phyloP scores from a whole-genome alignment of 257 asterid genomes.

The Catharanthus roseus region DNA sequence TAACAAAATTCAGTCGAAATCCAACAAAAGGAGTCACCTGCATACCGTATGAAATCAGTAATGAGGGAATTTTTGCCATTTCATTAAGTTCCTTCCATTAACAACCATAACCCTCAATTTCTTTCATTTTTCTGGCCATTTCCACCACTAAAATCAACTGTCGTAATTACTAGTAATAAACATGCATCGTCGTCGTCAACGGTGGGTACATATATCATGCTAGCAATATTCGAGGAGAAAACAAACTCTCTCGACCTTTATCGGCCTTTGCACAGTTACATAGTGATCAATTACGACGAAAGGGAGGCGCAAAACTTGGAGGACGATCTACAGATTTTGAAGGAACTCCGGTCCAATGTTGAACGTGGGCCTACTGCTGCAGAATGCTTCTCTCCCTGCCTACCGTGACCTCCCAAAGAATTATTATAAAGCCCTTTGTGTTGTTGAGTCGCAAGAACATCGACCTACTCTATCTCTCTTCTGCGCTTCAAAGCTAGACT shows the following conservation, averaged over 20 bases:
- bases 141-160: neutral
- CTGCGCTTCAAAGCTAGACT: slow-evolving; percentile 26
- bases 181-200: slow-evolving; percentile 50
- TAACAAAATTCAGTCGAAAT: no score
- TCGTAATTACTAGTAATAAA: slow-evolving; percentile 18
- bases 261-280: slow-evolving; percentile 80
- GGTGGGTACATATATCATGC: slow-evolving; percentile 80
- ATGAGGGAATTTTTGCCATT: no score
- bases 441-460: slow-evolving; percentile 88
- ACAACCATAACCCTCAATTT: no score
- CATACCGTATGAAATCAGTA: no score
- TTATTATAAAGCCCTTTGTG: slow-evolving; percentile 89
- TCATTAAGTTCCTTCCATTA: no score
- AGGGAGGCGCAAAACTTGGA: slow-evolving; percentile 86
- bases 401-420: slow-evolving; percentile 82
- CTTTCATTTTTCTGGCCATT: neutral
- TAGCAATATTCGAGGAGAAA: slow-evolving; percentile 85
- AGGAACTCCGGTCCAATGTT: slow-evolving; percentile 64
- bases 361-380: slow-evolving; percentile 56
- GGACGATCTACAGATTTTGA: slow-evolving; percentile 73
- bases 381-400: slow-evolving; percentile 50
- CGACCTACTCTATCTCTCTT: slow-evolving; percentile 71
- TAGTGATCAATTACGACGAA: slow-evolving; percentile 74
- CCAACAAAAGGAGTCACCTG: no score
- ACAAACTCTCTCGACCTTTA: slow-evolving; percentile 71